Conservation (phyloP, 2,329 filamentous ascomycete species). For the Tolypocladium paradoxum region DNA sequence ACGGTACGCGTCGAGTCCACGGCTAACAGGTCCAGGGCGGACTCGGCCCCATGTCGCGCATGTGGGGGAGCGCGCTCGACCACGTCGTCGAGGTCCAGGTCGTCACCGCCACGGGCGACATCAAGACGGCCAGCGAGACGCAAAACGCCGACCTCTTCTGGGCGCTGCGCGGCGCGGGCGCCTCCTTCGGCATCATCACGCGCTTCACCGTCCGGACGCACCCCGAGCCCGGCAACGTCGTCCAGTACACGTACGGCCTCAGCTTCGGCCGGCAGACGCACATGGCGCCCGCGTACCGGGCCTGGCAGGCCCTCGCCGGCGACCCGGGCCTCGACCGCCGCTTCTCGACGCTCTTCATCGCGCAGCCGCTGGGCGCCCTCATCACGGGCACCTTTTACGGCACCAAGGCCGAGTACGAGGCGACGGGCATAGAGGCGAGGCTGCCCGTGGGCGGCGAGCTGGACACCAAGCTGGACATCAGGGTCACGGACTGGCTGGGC, state of each 20-base stretch:
- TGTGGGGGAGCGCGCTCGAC: slow-evolving; percentile 48
- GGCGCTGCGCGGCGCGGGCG: slow-evolving; percentile 44
- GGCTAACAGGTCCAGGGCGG: slow-evolving; percentile 31
- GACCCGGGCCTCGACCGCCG: slow-evolving; percentile 46
- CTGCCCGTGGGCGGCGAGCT: slow-evolving; percentile 31
- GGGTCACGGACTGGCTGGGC: slow-evolving; percentile 53
- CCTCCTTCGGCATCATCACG: slow-evolving; percentile 46
- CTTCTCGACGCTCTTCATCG: slow-evolving; percentile 46
- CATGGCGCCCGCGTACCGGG: slow-evolving; percentile 37
- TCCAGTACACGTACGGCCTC: slow-evolving; percentile 49
- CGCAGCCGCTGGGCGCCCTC: slow-evolving; percentile 40
- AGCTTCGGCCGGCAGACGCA: slow-evolving; percentile 35
- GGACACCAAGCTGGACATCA: slow-evolving; percentile 32
- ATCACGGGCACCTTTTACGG: slow-evolving; percentile 54
- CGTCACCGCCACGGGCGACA: slow-evolving; percentile 43
- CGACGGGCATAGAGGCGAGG: slow-evolving; percentile 34
- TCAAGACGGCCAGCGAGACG: slow-evolving; percentile 34
- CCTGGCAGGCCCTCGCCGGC: slow-evolving; percentile 47
- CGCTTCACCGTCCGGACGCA: slow-evolving; percentile 46
- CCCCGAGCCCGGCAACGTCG: slow-evolving; percentile 40
- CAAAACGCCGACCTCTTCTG: slow-evolving; percentile 45
- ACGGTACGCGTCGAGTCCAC: too few species aligned
- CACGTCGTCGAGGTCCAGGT: slow-evolving; percentile 44
- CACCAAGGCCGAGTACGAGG: slow-evolving; percentile 41
- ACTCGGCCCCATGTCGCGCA: slow-evolving; percentile 45